These are phyloP conservation scores for Pythium phragmitis DNA, from an alignment of 352 stramenopile genomes.

Conservation along the genomic window DNA sequence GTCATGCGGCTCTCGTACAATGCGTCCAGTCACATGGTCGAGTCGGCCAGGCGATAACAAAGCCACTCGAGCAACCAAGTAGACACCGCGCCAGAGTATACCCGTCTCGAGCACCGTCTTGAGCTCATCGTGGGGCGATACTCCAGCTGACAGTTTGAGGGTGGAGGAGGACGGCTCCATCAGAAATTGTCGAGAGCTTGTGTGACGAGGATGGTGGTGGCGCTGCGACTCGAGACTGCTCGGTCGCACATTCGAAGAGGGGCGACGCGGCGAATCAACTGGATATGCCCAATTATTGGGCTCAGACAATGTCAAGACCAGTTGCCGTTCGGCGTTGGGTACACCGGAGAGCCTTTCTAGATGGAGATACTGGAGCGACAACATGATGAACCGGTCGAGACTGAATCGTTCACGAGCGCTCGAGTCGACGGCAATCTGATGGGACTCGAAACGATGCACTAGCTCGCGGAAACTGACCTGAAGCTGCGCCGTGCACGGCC, in stretches of 20 bases:
- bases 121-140: conserved; percentile 1
- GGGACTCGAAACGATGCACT: conserved; percentile 7
- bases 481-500: neutral
- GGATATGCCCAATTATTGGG: conserved; percentile 21
- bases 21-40: neutral
- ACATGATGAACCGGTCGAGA: conserved; percentile 22
- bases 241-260: conserved; percentile 2
- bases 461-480: conserved; percentile 18
- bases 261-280: conserved; percentile 20
- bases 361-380: conserved; percentile 23
- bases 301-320: conserved; percentile 1
- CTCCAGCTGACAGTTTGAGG: neutral
- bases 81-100: conserved; percentile 52
- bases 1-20: conserved; percentile 18
- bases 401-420: conserved; percentile 11
- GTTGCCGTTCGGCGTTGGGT: neutral
- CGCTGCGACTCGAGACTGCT: neutral
- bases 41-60: conserved; percentile 25
- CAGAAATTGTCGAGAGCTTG: neutral
- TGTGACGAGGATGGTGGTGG: neutral
- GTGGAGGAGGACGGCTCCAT: neutral
- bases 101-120: conserved; percentile 49
- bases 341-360: neutral
- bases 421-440: conserved; percentile 1
- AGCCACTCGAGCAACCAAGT: conserved; percentile 42